phyloP scores from a whole-genome alignment of 768 basidiomycete species.

The Boletus sensibilis region DNA sequence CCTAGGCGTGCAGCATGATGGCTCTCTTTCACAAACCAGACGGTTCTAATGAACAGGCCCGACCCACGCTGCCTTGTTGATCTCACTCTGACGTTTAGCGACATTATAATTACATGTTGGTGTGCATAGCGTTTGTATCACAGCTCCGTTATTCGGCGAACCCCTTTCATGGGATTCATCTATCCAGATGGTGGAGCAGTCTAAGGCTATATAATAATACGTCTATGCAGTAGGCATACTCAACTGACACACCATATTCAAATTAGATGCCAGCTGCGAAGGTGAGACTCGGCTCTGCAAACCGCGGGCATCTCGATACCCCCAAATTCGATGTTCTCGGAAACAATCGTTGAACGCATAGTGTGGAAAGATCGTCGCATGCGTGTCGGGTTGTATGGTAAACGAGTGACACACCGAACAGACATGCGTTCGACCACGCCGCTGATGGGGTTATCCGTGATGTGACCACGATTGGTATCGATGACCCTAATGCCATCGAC shows the following conservation, averaged over 20 bases:
- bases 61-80: background rate
- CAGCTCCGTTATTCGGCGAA: background rate
- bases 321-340: background rate
- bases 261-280: background rate
- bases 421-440: constrained; percentile 20
- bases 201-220: background rate
- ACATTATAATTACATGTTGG: background rate
- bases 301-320: background rate
- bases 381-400: background rate
- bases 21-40: background rate
- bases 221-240: background rate
- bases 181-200: background rate
- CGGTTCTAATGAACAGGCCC: background rate
- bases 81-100: background rate
- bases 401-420: background rate
- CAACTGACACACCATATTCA: background rate
- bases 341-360: background rate
- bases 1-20: too few relatives aligned
- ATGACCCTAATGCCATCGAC: constrained; percentile 21
- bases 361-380: background rate
- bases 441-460: constrained; percentile 17
- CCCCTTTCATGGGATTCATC: background rate
- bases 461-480: constrained; percentile 28
- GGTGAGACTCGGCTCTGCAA: background rate
- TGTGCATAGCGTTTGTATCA: background rate